Evolutionary conservation across 225 moss, liverwort and hornwort genomes (phyloP).

Genomic region (Pleurozium schreberi): DNA sequence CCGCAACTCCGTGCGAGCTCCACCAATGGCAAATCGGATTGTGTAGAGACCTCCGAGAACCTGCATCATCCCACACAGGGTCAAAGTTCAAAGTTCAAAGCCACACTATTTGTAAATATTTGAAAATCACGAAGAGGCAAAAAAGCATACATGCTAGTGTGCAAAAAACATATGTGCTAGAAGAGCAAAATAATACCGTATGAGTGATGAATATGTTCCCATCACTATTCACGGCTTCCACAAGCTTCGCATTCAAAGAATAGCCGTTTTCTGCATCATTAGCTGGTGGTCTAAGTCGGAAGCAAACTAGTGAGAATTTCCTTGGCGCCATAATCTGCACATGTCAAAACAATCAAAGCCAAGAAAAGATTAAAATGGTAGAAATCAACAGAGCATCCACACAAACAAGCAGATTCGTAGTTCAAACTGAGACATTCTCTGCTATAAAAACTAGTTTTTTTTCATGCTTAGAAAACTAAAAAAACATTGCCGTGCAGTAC

Average conservation of each 20-base stretch:
- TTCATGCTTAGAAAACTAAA: background rate
- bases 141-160: background rate
- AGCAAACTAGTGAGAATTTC: slow-evolving; percentile 50
- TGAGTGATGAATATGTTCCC: slow-evolving; percentile 54
- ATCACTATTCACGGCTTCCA: slow-evolving; percentile 49
- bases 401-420: background rate
- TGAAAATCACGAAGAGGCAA: background rate
- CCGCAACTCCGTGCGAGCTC: slow-evolving; percentile 34
- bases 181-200: slow-evolving; percentile 38
- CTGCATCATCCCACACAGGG: slow-evolving; percentile 4
- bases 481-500: background rate
- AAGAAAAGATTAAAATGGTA: background rate
- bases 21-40: slow-evolving; percentile 54
- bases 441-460: background rate
- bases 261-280: slow-evolving; percentile 40
- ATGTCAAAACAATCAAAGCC: background rate
- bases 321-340: slow-evolving; percentile 48
- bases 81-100: background rate
- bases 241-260: slow-evolving; percentile 39
- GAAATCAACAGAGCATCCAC: background rate
- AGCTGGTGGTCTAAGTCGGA: slow-evolving; percentile 46
- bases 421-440: background rate
- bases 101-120: background rate
- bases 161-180: background rate
- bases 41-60: slow-evolving; percentile 43